Base-by-base conservation (phyloP, 176 grass and related monocot genomes). In the Aegilops longissima region DNA sequence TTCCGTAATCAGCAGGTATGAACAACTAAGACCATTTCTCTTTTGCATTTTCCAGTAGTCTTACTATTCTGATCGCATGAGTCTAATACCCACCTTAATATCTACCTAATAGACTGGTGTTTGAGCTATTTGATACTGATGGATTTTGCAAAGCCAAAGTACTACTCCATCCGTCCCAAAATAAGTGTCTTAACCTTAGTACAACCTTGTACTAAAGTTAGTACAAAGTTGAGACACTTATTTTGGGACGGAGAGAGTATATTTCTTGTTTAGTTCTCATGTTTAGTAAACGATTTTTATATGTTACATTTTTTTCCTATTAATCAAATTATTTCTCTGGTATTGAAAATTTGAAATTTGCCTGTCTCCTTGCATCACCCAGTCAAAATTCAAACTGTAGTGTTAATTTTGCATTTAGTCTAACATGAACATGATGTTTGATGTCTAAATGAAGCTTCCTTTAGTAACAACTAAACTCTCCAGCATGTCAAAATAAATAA, bases 1-100 rank as follows among this genome's bases (percentile, higher is more conserved):
- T 95, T 95, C 82, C 91, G 94, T 75, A 89, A 87, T 85, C 94
- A 91, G 64, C 91, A 95, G 91, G 94, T 77, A 95, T 71, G 86
- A 14, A 82, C 70, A 81, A 35, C 64, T 77, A 24, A 64, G 2
- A 59, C 54, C n/a, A 45, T 66, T 3, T 36, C 49, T 64, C 27
- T 52, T 73, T 84, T 85, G 61, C 24, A 82, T 79, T 85, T 85
- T 65, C 69, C 35, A 80, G 66, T 61, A 38, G 38, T 80, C 68
- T 75, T 52, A 25, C 11, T 24, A 66, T 66, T 91, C 85, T 66
- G 6, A 44, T 82, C 54, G 8, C 7, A 11, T 77, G 38, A 47
- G 16, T 52, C 30, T 13, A 67, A 36, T 16, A 11, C 63, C 18
- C 71, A 77, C 11, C 68, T 90, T 58, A 74, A 59, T 81, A 61